phyloP scores from a whole-genome alignment of 768 basidiomycete genomes.

The Macrolepiota dolichaula region DNA sequence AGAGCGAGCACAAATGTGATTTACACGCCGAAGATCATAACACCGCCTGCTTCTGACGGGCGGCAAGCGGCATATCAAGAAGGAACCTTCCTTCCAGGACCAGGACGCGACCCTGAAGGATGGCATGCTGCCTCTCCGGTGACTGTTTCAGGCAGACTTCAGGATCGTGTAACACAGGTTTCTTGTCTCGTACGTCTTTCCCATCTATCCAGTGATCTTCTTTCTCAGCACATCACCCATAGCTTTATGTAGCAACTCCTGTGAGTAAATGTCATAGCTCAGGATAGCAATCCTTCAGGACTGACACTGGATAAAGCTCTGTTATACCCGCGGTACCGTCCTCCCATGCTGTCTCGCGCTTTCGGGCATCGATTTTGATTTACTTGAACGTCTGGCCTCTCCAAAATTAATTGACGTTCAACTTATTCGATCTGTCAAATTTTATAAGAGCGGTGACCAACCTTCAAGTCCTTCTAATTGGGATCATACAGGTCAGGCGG shows the following conservation, averaged over 20 bases:
- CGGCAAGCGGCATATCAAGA: conserved; percentile 20
- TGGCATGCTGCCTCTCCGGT: conserved; percentile 14
- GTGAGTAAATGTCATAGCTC: conserved; percentile 8
- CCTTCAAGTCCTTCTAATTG: not conserved
- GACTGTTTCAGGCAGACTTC: conserved; percentile 4
- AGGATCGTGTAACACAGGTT: conserved; percentile 7
- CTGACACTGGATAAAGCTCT: conserved; percentile 12
- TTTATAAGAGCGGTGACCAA: not conserved
- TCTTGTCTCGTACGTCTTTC: conserved; percentile 4
- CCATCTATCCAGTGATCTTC: not conserved
- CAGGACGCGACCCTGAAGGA: conserved; percentile 19
- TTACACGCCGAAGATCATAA: conserved; percentile 17
- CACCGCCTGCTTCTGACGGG: conserved; percentile 16
- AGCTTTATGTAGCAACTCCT: conserved; percentile 24
- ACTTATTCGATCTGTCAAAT: not conserved
- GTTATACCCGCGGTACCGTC: conserved; percentile 22
- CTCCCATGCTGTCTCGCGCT: conserved; percentile 21
- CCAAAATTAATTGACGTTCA: not conserved
- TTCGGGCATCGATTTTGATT: conserved; percentile 7
- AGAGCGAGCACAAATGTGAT: conserved; percentile 21
- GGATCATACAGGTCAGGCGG: not conserved
- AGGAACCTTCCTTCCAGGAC: conserved; percentile 16
- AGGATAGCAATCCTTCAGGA: too few species aligned
- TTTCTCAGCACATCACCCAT: not conserved
- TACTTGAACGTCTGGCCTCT: conserved; percentile 8